Base-by-base conservation (phyloP, 2,329 filamentous ascomycete genomes). In the Cadophora gregata region DNA sequence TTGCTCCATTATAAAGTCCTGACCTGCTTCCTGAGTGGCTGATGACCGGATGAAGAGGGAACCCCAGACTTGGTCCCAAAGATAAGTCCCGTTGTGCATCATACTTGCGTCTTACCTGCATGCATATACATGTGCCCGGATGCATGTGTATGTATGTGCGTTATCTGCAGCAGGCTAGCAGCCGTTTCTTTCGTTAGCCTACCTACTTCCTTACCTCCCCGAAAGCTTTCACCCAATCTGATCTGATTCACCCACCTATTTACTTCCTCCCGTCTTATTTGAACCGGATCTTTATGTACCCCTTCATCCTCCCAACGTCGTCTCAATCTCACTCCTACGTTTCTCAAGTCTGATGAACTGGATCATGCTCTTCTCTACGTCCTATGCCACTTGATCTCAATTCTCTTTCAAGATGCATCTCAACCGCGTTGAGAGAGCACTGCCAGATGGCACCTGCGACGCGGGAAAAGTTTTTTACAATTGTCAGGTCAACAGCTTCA, bases 401-500 rank as follows among this genome's bases (percentile, higher is more conserved):
- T 48, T 56, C 19, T 36, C 53, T 2, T 48, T 58, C 62, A 65
- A 61, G 53, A 68, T 68, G 66, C 27, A 51, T 61, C 55, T 65
- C 53, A 53, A 47, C 25, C 50, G 12, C 24, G 25, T 61, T 50
- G 48, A 42, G 61, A 56, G 61, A 45, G 61, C 33, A 59, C 36
- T 36, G 47, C 24, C 24, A 27, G 63, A 53, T 48, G 69, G 24
- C 36, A 56, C 58, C 16, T 67, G 65, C 51, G 25, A 48, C 12
- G 9, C 56, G 2, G 65, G 56, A 5, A 56, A 61, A 38, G 56
- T 60, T 33, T 83, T 77, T 68, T 84, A 81, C 69, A 59, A 67
- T 27, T 85, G 82, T 69, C 66, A 58, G 16, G 48, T 61, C 58
- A 80, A 75, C 69, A 68, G 69, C 36, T 84, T 81, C 69, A 65